These are phyloP conservation scores for Agapanthus africanus DNA, from an alignment of 106 monocot species.

Conservation along the genomic window DNA sequence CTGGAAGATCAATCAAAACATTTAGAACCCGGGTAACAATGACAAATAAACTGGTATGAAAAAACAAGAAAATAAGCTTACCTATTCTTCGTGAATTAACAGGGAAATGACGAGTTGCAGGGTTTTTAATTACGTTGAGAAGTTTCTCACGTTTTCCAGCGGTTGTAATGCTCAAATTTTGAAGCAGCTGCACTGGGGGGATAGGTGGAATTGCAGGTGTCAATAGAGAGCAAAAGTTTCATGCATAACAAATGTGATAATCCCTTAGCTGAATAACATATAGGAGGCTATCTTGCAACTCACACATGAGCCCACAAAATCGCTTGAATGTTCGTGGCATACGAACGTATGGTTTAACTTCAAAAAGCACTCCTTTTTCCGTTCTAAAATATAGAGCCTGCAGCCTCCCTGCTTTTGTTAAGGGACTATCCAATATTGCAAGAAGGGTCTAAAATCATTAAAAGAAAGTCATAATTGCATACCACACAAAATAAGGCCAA, in stretches of 20 bases:
- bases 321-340: slow-evolving; percentile 91
- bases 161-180: slow-evolving; percentile 74
- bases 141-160: slow-evolving; percentile 87
- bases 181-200: slow-evolving; percentile 66
- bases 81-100: slow-evolving; percentile 78
- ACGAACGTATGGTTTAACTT: slow-evolving; percentile 89
- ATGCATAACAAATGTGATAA: not conserved
- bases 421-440: slow-evolving; percentile 89
- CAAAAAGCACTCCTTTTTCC: slow-evolving; percentile 80
- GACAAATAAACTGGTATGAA: not conserved
- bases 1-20: slow-evolving; percentile 28
- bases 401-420: slow-evolving; percentile 88
- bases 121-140: slow-evolving; percentile 89
- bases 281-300: slow-evolving; percentile 28
- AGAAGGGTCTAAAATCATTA: slow-evolving; percentile 66
- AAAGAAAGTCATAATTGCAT: no score
- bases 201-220: slow-evolving; percentile 1
- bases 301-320: slow-evolving; percentile 95
- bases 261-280: no score
- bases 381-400: slow-evolving; percentile 80
- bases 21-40: not conserved
- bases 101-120: slow-evolving; percentile 77
- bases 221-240: slow-evolving; percentile 1
- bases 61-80: slow-evolving; percentile 17
- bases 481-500: no score